Percentiles rank a stretch among this genome's conserved stretches.
Evolutionary conservation across 108 stramenopile genomes (phyloP).

Genomic region (Skeletonema potamos): DNA sequence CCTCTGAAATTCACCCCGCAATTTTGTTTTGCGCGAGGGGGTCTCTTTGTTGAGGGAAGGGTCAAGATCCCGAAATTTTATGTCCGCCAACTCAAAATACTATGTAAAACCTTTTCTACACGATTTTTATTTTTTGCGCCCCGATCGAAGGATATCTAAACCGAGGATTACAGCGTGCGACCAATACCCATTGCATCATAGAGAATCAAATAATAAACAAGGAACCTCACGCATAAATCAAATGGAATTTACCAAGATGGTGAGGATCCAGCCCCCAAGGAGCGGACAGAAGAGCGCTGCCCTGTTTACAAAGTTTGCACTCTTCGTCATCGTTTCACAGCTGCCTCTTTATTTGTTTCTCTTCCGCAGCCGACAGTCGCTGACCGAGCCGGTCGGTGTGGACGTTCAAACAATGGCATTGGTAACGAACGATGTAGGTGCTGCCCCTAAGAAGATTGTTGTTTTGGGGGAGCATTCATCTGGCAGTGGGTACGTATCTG

Average conservation of each 20-base stretch:
- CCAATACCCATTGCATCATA: too few relatives aligned
- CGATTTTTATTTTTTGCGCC: too few relatives aligned
- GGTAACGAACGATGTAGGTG: not conserved
- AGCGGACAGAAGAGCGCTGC: not conserved
- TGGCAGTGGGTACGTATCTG: slow-evolving; percentile 9
- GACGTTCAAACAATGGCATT: slow-evolving; percentile 12
- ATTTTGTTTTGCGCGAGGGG: too few relatives aligned
- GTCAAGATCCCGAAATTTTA: too few relatives aligned
- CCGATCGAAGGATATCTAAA: too few relatives aligned
- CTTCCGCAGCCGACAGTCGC: not conserved
- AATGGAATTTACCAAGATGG: not conserved
- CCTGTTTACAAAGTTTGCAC: not conserved
- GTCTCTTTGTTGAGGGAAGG: too few relatives aligned
- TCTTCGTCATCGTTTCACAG: slow-evolving; percentile 4
- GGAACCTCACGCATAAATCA: too few relatives aligned
- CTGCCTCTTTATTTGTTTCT: slow-evolving; percentile 6
- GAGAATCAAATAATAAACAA: too few relatives aligned
- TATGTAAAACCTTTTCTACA: too few relatives aligned
- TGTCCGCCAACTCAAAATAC: too few relatives aligned
- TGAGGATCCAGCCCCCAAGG: not conserved
- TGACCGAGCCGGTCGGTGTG: not conserved
- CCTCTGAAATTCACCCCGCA: too few relatives aligned
- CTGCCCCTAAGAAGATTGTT: slow-evolving; percentile 8
- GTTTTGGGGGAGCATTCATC: slow-evolving; percentile 34
- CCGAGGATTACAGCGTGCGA: too few relatives aligned